phyloP scores from a whole-genome alignment of 2,329 filamentous ascomycete genomes.

The Pseudogymnoascus sp. region DNA sequence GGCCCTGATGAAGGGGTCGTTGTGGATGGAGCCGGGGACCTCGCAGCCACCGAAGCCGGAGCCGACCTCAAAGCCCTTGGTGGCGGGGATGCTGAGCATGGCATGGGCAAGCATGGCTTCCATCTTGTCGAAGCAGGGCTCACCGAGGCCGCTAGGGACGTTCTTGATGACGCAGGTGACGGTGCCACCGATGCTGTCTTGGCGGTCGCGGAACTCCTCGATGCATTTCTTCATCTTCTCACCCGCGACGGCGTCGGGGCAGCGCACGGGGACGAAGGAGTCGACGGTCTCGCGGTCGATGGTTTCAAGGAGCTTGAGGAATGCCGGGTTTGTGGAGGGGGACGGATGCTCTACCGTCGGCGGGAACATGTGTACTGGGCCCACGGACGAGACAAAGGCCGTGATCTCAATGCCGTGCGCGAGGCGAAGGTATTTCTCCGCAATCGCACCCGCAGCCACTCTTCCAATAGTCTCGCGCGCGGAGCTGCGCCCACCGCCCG shows the following conservation, averaged over 20 bases:
- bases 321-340: constrained; percentile 68
- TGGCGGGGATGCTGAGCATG: constrained; percentile 91
- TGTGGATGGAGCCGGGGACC: constrained; percentile 82
- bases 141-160: constrained; percentile 75
- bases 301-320: constrained; percentile 63
- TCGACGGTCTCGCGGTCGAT: constrained; percentile 75
- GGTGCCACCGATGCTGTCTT: constrained; percentile 89
- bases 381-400: constrained; percentile 81
- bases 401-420: constrained; percentile 85
- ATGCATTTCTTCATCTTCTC: constrained; percentile 73
- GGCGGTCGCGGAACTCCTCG: constrained; percentile 64
- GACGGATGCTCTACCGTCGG: constrained; percentile 61
- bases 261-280: constrained; percentile 75
- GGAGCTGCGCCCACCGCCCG: constrained; percentile 80
- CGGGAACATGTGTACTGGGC: constrained; percentile 69
- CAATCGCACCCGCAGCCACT: constrained; percentile 85
- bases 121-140: constrained; percentile 92
- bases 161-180: constrained; percentile 91
- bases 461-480: constrained; percentile 93
- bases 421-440: constrained; percentile 80
- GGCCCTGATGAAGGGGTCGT: constrained; percentile 69
- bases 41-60: constrained; percentile 85
- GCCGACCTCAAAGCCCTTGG: constrained; percentile 92
- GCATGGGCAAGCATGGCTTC: constrained; percentile 87
- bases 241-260: constrained; percentile 60